Evolutionary conservation across 1,139 yeast genomes (phyloP), one percentile per base, ranked within the genome.

Genomic region (Ogataea hybrid): DNA sequence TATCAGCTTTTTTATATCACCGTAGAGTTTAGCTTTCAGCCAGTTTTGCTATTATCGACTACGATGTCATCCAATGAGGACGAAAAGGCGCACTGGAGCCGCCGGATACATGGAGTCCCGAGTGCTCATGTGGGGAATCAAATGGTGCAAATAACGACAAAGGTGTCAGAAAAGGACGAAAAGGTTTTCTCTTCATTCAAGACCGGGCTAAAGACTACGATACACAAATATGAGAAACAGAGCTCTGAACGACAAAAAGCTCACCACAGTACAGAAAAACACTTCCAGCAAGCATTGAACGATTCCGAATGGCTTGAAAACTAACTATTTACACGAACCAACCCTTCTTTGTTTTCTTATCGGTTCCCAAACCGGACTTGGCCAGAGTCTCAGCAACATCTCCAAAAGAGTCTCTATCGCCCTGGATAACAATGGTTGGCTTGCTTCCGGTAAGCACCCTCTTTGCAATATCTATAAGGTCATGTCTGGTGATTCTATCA

Each of bases 401-500:
- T 12, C 97, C 97, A 63, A 90, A 87, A 9, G 77, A 69, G 37
- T 79, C 87, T 54, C 95, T 76, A 46, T 85, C 82, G 43, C 97
- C 98, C 68, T 89, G 96, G 72, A 88, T 79, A 5, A 88, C 94
- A 29, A 89, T 70, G 0, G 96, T 84, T 12, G 97, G 94, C 48
- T 67, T 70, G 2, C 90, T 86, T 4, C 92, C 88, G 0, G 92
- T 83, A 37, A 92, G 71, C 2, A 92, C 81, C 47, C 81, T 76
- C 57, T 77, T 77, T 3, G 97, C 96, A 2, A 88, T 90, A 7
- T 78, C 68, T 46, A 77, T 75, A 39, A 92, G 72, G 60, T 90
- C 96, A 3, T 67, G 65, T 3, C 81, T 74, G 0, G 86, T 75
- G 49, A 92, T 72, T 7, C 64, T 61, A 48, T 84, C 88, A 48